Evolutionary conservation across 2,329 filamentous ascomycete genomes (phyloP).

Genomic region (Chaetomiaceae sp.): DNA sequence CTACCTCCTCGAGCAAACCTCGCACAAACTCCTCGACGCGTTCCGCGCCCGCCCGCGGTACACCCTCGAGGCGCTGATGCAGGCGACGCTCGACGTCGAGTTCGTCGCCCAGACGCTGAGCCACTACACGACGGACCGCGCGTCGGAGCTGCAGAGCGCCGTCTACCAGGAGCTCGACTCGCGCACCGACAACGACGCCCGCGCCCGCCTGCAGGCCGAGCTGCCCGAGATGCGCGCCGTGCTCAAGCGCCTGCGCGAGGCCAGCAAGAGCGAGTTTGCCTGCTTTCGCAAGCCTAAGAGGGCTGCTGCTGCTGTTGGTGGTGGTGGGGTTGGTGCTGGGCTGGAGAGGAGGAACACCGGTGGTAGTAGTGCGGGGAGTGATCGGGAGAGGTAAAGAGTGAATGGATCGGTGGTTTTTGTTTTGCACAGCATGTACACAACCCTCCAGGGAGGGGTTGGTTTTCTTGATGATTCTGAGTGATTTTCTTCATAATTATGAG

Average conservation of each 20-base stretch:
- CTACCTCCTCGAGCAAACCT: slow-evolving; percentile 78
- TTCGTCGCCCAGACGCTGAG: slow-evolving; percentile 92
- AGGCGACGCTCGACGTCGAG: slow-evolving; percentile 94
- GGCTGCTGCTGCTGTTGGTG: slow-evolving; percentile 24
- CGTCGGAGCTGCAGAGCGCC: slow-evolving; percentile 75
- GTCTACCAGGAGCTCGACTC: slow-evolving; percentile 90
- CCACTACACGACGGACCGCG: slow-evolving; percentile 80
- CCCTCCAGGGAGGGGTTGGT: neutral
- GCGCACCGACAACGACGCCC: slow-evolving; percentile 81
- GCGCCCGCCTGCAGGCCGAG: slow-evolving; percentile 75
- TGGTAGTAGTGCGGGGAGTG: slow-evolving; percentile 18
- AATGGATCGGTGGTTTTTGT: too few species aligned
- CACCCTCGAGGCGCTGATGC: slow-evolving; percentile 79
- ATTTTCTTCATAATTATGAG: too few species aligned
- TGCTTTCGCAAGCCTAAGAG: slow-evolving; percentile 67
- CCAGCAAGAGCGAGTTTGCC: slow-evolving; percentile 80
- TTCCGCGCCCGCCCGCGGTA: slow-evolving; percentile 68
- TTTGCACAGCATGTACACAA: too few species aligned
- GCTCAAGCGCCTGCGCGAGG: slow-evolving; percentile 77
- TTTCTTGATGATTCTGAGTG: too few species aligned
- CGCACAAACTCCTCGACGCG: slow-evolving; percentile 71
- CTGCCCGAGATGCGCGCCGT: slow-evolving; percentile 83
- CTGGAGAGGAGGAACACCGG: slow-evolving; percentile 22
- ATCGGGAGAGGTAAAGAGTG: slow-evolving; percentile 12
- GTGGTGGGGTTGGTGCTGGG: neutral